Evolutionary conservation across 768 basidiomycete species (phyloP), one percentile per base, ranked within the genome.

Genomic region (Daedaleopsis nitida): DNA sequence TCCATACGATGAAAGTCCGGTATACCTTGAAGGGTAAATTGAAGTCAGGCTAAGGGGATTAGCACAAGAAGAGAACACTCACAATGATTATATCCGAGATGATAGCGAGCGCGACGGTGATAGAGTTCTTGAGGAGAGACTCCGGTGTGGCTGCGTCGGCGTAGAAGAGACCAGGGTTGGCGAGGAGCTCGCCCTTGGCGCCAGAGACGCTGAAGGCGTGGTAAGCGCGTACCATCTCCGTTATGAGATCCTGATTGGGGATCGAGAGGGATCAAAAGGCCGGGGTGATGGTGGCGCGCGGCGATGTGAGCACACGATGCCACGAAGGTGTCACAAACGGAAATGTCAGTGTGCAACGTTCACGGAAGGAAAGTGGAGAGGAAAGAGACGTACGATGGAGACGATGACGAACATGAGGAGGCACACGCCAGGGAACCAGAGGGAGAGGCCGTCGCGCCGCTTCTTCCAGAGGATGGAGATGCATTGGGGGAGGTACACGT

Each of bases 1-100:
- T 45, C 58, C 58, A 59, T 17, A 59, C 43, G 17, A 59, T 35
- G 44, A 53, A 59, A 35, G 58, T 59, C 34, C 58, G 51, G 37
- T 59, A 59, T 19, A 59, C 58, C 58, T 59, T 21, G 7, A 24
- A 32, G 27, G 27, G 27, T 32, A 7, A 32, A 32, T 32, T 7
- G 7, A 7, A 32, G 27, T 32, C 27, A 32, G 4, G 27, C 7
- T 32, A 7, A 32, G 27, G 27, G 27, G 27, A 32, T 7, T 32
- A 3, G 27, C 4, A 32, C 27, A 32, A 32, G 27, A 32, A 32
- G 4, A 7, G 27, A 7, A 32, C 27, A 53, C 58, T 21, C 47
- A 57, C 56, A 12, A 57, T 57, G 47, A 57, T 49, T 12, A 14
- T 12, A 45, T 57, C 56, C 6, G 56, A 57, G 35, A 50, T 50